phyloP scores from a whole-genome alignment of 768 basidiomycete species.

The Lentinus brumalis region DNA sequence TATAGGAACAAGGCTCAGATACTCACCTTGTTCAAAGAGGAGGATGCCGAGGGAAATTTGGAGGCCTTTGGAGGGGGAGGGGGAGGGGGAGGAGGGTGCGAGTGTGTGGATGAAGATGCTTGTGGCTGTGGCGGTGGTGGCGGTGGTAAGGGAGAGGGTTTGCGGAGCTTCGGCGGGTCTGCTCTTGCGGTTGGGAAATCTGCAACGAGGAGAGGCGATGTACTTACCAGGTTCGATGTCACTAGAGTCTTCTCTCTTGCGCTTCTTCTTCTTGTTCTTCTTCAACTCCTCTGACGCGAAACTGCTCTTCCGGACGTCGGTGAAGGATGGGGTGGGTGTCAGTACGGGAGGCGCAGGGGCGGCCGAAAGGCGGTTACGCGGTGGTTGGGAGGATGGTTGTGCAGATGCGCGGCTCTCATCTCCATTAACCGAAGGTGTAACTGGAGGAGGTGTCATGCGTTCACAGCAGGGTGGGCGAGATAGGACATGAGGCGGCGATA shows the following conservation, averaged over 20 bases:
- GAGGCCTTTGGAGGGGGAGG: slow-evolving; percentile 46
- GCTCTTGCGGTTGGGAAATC: slow-evolving; percentile 14
- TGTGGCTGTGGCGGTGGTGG: slow-evolving; percentile 13
- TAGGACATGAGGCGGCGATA: not conserved
- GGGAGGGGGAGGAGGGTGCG: slow-evolving; percentile 31
- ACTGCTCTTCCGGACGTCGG: slow-evolving; percentile 60
- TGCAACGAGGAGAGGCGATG: slow-evolving; percentile 6
- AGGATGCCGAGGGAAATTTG: slow-evolving; percentile 50
- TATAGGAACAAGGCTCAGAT: too few relatives aligned
- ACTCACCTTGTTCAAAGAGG: slow-evolving; percentile 52
- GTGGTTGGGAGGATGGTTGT: slow-evolving; percentile 34
- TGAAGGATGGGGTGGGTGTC: slow-evolving; percentile 50
- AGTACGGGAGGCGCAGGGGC: slow-evolving; percentile 46
- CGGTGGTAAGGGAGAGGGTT: slow-evolving; percentile 54
- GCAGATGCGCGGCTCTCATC: slow-evolving; percentile 48
- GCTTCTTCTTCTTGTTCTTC: slow-evolving; percentile 79
- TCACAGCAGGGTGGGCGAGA: too few relatives aligned
- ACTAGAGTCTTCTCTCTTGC: slow-evolving; percentile 77
- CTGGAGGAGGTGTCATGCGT: slow-evolving; percentile 16
- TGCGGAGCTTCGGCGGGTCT: slow-evolving; percentile 51
- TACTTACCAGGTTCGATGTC: slow-evolving; percentile 62
- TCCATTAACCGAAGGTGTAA: slow-evolving; percentile 47
- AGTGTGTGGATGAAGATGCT: slow-evolving; percentile 28
- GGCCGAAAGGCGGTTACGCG: slow-evolving; percentile 52
- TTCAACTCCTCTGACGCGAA: slow-evolving; percentile 54